A percentile compares a stretch with the other conserved stretches of the same genome.
These are phyloP conservation scores for Phytophthora brassicae DNA, from an alignment of 352 stramenopile genomes.

Conservation along the genomic window DNA sequence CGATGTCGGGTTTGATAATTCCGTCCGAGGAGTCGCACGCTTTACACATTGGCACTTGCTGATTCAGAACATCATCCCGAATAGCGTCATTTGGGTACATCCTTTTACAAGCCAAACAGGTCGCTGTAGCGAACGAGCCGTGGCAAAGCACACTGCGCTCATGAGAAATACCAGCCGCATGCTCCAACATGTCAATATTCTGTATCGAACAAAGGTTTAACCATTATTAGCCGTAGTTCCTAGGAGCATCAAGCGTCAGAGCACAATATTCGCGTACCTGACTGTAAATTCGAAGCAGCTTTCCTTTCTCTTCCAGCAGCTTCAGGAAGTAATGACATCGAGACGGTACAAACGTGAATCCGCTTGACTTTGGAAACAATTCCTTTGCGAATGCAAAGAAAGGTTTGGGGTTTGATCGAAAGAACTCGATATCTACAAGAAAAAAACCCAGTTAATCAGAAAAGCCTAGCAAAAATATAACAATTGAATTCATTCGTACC, in stretches of 20 bases:
- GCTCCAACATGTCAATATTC: conserved; percentile 99
- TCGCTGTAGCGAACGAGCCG: conserved; percentile 92
- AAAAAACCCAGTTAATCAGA: conserved; percentile 33
- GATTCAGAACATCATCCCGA: conserved; percentile 77
- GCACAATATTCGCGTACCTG: conserved; percentile 38
- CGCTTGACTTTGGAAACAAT: conserved; percentile 76
- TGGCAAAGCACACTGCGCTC: conserved; percentile 94
- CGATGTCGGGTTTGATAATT: conserved; percentile 97
- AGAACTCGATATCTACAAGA: conserved; percentile 94
- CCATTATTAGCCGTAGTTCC: background rate
- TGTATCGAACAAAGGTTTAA: conserved; percentile 42
- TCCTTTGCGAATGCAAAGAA: conserved; percentile 98
- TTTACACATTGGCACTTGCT: conserved; percentile 79
- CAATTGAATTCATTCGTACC: conserved; percentile 31
- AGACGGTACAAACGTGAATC: conserved; percentile 84
- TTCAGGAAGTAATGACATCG: conserved; percentile 96
- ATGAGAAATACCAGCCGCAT: conserved; percentile 89
- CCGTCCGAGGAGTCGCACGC: conserved; percentile 75
- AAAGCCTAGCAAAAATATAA: background rate
- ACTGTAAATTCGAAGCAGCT: conserved; percentile 94
- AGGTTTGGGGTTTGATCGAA: conserved; percentile 93
- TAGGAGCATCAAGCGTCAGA: background rate
- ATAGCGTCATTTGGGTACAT: conserved; percentile 85
- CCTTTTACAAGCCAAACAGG: conserved; percentile 89
- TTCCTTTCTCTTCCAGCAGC: conserved; percentile 90